Evolutionary conservation across 2,329 filamentous ascomycete genomes (phyloP), one percentile per base, ranked within the genome.

Genomic region (Colletotrichum theobromicola): DNA sequence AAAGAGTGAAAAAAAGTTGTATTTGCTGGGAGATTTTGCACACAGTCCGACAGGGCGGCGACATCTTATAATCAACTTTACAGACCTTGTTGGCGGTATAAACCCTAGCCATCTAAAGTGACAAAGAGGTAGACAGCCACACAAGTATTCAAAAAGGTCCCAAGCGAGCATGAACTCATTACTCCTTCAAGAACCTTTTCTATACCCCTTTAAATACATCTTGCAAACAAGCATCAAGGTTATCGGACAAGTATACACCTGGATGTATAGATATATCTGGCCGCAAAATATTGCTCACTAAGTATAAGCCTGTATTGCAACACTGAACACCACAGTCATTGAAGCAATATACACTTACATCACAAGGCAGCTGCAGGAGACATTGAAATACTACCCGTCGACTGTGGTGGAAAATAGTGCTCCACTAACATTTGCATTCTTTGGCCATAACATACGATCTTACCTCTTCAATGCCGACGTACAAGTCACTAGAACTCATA

Each of bases 71-170:
- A 46, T 21, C 0, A 46, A 7, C 16, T 46, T 46, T 18, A 46
- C 42, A 21, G 42, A 21, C 42, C 42, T 46, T 46, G 37, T 42
- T 42, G 16, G 10, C 13, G 2, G 10, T 4, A 6, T 9, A 46
- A 16, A 46, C n/a, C n/a, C 5, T 21, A n/a, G 0, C 1, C n/a
- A 8, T 6, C 37, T 18, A 12, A 6, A n/a, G 37, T n/a, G 5
- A 46, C 3, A 46, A 46, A 10, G 1, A 21, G n/a, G 37, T 8
- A 46, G 37, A 46, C n/a, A 1, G n/a, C 13, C 21, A 2, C 10
- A 21, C 42, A 4, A 1, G 13, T 46, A 46, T 2, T 21, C 10
- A n/a, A 2, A 13, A n/a, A n/a, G n/a, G n/a, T n/a, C n/a, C n/a
- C n/a, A n/a, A n/a, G n/a, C n/a, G n/a, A n/a, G n/a, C n/a, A n/a